Percentiles rank a stretch among this genome's conserved stretches.
These are phyloP conservation scores for Chromera velia DNA, from an alignment of 73 alveolate species.

Conservation along the genomic window DNA sequence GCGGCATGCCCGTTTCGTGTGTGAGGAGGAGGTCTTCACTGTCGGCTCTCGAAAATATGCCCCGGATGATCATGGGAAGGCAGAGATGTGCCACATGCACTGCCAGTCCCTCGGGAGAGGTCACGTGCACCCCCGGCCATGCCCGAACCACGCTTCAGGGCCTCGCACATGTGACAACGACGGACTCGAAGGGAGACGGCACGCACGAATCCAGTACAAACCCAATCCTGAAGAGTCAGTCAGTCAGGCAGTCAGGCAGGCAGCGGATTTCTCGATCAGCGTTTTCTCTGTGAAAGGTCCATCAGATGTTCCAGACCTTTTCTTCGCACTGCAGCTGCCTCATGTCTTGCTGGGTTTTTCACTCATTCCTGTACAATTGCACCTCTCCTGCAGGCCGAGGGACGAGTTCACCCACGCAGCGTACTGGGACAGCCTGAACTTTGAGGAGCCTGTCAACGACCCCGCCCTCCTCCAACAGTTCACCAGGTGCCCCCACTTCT, in stretches of 20 bases:
- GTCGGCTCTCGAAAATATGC: slow-evolving; percentile 20
- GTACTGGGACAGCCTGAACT: slow-evolving; percentile 7
- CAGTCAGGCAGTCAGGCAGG: too few relatives aligned
- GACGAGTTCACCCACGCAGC: slow-evolving; percentile 21
- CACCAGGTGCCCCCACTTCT: slow-evolving; percentile 11
- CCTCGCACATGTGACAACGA: not conserved
- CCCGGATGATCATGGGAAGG: slow-evolving; percentile 5
- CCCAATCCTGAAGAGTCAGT: slow-evolving; percentile 12
- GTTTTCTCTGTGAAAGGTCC: too few relatives aligned
- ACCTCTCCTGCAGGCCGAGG: too few relatives aligned
- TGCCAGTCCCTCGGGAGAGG: slow-evolving; percentile 19
- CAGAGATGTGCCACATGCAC: slow-evolving; percentile 23
- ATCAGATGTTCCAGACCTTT: too few relatives aligned
- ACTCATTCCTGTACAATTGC: too few relatives aligned
- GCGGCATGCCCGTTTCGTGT: slow-evolving; percentile 10
- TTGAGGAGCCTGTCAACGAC: slow-evolving; percentile 8
- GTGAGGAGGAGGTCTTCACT: slow-evolving; percentile 9
- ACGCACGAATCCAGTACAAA: slow-evolving; percentile 3
- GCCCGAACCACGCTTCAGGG: slow-evolving; percentile 1
- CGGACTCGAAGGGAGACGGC: slow-evolving; percentile 8
- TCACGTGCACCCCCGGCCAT: slow-evolving; percentile 9
- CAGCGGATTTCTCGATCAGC: too few relatives aligned
- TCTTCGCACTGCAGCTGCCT: too few relatives aligned
- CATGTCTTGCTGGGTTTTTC: too few relatives aligned
- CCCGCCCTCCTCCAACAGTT: too few relatives aligned